phyloP scores from a whole-genome alignment of 2,329 filamentous ascomycete species.

The Fusarium sp. region DNA sequence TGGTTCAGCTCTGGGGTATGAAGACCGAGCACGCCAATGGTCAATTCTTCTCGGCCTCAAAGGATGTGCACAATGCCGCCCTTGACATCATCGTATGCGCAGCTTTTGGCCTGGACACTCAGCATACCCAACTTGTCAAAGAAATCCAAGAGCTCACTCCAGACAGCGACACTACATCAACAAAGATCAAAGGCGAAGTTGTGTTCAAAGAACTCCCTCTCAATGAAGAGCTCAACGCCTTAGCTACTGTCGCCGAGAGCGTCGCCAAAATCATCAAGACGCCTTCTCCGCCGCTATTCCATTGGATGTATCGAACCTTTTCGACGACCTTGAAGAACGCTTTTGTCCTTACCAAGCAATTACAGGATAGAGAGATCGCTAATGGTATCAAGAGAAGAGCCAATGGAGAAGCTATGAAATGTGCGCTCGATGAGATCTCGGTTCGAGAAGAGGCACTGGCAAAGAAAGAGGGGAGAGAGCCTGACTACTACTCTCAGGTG shows the following conservation, averaged over 20 bases:
- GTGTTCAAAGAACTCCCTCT: neutral
- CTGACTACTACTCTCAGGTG: slow-evolving; percentile 8
- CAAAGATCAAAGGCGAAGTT: neutral
- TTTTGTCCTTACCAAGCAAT: neutral
- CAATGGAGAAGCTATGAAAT: slow-evolving; percentile 11
- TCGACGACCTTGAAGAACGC: neutral
- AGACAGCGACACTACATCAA: fast-evolving
- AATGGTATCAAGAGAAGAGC: slow-evolving; percentile 8
- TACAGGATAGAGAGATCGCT: neutral
- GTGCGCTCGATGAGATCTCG: slow-evolving; percentile 18
- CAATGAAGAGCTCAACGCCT: slow-evolving; percentile 9
- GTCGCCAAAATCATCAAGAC: slow-evolving; percentile 12
- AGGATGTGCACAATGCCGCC: slow-evolving; percentile 19
- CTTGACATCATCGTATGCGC: slow-evolving; percentile 20
- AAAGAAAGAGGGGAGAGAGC: slow-evolving; percentile 13
- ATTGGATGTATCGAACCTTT: slow-evolving; percentile 12
- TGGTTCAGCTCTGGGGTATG: slow-evolving; percentile 12
- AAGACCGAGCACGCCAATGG: slow-evolving; percentile 4
- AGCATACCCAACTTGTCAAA: slow-evolving; percentile 9
- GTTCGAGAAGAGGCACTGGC: slow-evolving; percentile 18
- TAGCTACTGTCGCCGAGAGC: neutral
- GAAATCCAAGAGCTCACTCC: neutral
- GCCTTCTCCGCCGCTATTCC: slow-evolving; percentile 1
- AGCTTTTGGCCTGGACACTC: slow-evolving; percentile 4
- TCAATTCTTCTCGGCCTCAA: slow-evolving; percentile 1